These are phyloP conservation scores for Aspergillus neoniger DNA, from an alignment of 2,329 filamentous ascomycete species.

Conservation along the genomic window DNA sequence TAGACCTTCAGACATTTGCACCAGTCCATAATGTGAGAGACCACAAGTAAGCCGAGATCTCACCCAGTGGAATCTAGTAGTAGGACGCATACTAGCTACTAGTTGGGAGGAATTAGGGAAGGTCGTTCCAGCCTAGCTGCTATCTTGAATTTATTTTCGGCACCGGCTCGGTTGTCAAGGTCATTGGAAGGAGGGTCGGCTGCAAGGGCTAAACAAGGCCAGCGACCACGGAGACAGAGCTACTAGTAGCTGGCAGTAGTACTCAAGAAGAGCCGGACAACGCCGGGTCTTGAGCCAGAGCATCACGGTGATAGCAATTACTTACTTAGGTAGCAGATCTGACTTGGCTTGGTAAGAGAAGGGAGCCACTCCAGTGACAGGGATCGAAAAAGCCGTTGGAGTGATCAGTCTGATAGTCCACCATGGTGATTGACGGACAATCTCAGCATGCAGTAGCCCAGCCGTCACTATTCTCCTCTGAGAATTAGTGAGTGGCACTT, in stretches of 20 bases:
- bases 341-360: neutral
- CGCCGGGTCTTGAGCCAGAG: neutral
- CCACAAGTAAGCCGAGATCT: neutral
- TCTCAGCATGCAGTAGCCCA: constrained; percentile 13
- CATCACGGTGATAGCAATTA: neutral
- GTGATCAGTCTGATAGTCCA: constrained; percentile 8
- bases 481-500: constrained; percentile 7
- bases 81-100: neutral
- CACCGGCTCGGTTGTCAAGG: neutral
- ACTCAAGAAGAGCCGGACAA: neutral
- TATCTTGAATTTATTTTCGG: neutral
- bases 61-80: neutral
- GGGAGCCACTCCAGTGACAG: neutral
- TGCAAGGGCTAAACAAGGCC: neutral
- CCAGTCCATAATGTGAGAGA: neutral
- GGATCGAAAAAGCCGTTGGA: constrained; percentile 11
- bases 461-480: constrained; percentile 9
- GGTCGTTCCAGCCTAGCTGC: neutral
- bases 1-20: neutral
- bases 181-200: neutral
- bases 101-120: neutral
- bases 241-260: too few species aligned
- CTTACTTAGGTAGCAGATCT: neutral
- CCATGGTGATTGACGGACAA: constrained; percentile 2
- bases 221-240: neutral